Evolutionary conservation across 1,139 yeast species (phyloP).

Genomic region (Nakaseomyces bracarensis): DNA sequence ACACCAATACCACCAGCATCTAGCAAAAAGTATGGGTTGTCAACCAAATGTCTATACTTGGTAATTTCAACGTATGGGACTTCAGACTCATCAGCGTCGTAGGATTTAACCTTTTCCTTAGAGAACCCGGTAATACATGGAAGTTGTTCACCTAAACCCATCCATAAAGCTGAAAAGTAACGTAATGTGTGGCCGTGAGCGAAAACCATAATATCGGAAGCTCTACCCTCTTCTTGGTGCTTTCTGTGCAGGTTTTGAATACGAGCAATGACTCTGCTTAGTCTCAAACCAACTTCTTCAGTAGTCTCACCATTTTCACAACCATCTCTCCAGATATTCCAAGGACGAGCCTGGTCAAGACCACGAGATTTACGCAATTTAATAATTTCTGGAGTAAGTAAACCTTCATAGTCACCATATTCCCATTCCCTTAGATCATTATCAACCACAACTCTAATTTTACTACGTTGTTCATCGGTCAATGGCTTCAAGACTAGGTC

Average conservation of each 20-base stretch:
- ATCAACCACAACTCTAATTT: constrained; percentile 45
- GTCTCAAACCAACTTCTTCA: constrained; percentile 53
- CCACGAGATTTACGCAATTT: constrained; percentile 55
- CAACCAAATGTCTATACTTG: constrained; percentile 30
- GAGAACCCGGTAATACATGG: constrained; percentile 25
- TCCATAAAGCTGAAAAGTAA: constrained; percentile 86
- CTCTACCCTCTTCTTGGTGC: constrained; percentile 45
- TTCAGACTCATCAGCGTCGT: constrained; percentile 27
- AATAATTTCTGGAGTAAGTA: constrained; percentile 57
- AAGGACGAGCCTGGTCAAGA: constrained; percentile 44
- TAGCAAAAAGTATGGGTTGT: constrained; percentile 70
- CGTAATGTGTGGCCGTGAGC: constrained; percentile 93
- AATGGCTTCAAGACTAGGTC: constrained; percentile 46
- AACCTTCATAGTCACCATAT: constrained; percentile 91
- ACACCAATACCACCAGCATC: constrained; percentile 97
- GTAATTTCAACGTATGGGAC: constrained; percentile 31
- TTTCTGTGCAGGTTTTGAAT: constrained; percentile 54
- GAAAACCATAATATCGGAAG: constrained; percentile 70
- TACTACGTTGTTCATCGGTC: constrained; percentile 39
- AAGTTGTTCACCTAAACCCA: constrained; percentile 34
- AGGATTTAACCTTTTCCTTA: constrained; percentile 17
- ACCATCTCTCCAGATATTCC: constrained; percentile 90
- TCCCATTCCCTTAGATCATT: constrained; percentile 87
- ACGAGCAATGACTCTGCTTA: constrained; percentile 59
- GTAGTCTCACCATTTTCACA: constrained; percentile 83